These are phyloP conservation scores for Colletotrichum ledebouriae DNA, from an alignment of 2,329 filamentous ascomycete genomes.

Conservation along the genomic window DNA sequence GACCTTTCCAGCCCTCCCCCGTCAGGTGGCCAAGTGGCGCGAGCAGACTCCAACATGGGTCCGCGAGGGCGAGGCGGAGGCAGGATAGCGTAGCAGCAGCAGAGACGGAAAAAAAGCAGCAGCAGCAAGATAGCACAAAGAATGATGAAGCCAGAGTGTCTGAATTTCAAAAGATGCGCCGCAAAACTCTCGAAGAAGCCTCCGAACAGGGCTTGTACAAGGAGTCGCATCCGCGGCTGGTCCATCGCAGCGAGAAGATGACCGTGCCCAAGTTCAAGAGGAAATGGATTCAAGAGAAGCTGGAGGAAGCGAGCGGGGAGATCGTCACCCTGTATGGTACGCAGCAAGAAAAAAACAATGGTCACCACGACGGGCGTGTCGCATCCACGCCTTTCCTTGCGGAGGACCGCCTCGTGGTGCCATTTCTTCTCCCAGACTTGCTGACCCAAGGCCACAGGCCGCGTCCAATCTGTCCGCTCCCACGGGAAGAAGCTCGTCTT, in stretches of 20 bases:
- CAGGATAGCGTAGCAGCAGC: conserved; percentile 20
- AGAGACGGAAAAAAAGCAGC: neutral
- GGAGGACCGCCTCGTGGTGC: no score
- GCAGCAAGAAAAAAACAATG: conserved; percentile 19
- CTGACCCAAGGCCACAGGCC: conserved; percentile 64
- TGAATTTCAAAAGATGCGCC: conserved; percentile 40
- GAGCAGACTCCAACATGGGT: conserved; percentile 33
- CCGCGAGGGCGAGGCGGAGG: conserved; percentile 7
- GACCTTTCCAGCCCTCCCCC: conserved; percentile 33
- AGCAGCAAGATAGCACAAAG: conserved; percentile 6
- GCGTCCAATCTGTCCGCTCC: conserved; percentile 78
- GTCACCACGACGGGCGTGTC: conserved; percentile 19
- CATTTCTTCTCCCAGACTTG: conserved; percentile 12
- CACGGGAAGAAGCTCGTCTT: conserved; percentile 86
- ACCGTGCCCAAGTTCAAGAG: conserved; percentile 41
- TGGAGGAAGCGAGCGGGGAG: conserved; percentile 19
- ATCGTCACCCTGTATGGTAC: conserved; percentile 48
- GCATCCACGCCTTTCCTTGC: neutral
- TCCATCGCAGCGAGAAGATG: conserved; percentile 31
- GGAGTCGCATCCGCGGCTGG: conserved; percentile 42
- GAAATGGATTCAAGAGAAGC: conserved; percentile 15
- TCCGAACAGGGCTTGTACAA: conserved; percentile 27
- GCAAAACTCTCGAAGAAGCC: conserved; percentile 28
- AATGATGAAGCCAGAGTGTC: conserved; percentile 18
- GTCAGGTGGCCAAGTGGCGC: conserved; percentile 29